These are phyloP conservation scores for Hura crepitans DNA, from an alignment of 441 rosid species.

Conservation along the genomic window DNA sequence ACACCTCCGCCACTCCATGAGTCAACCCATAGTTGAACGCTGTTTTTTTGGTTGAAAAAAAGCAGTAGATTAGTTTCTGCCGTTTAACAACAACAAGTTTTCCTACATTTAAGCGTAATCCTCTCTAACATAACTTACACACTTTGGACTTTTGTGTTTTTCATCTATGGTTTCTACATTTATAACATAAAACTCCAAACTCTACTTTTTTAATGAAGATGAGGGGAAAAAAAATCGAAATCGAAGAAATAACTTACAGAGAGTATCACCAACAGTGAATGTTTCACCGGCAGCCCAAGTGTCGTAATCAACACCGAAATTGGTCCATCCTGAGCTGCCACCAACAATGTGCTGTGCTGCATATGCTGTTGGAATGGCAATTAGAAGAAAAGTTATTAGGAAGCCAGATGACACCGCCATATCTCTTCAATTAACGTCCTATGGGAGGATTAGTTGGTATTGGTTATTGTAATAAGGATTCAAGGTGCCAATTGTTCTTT, in stretches of 20 bases:
- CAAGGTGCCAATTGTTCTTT: not conserved
- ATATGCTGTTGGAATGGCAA: conserved; percentile 43
- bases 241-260: conserved; percentile 34
- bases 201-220: too few relatives aligned
- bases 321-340: conserved; percentile 46
- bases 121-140: too few relatives aligned
- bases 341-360: conserved; percentile 50
- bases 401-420: conserved; percentile 34
- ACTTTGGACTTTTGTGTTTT: too few relatives aligned
- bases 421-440: too few relatives aligned
- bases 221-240: too few relatives aligned
- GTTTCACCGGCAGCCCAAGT: conserved; percentile 48
- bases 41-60: conserved; percentile 14
- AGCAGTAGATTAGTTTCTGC: too few relatives aligned
- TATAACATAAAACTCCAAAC: too few relatives aligned
- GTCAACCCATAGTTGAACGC: conserved; percentile 46
- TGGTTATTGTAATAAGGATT: too few relatives aligned
- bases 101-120: too few relatives aligned
- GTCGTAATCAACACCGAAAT: conserved; percentile 28
- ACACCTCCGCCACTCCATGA: conserved; percentile 47
- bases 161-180: too few relatives aligned
- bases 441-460: too few relatives aligned
- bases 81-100: too few relatives aligned
- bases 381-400: conserved; percentile 28
- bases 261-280: conserved; percentile 58